Evolutionary conservation across 768 basidiomycete species (phyloP).

Genomic region (Trametes villosa): DNA sequence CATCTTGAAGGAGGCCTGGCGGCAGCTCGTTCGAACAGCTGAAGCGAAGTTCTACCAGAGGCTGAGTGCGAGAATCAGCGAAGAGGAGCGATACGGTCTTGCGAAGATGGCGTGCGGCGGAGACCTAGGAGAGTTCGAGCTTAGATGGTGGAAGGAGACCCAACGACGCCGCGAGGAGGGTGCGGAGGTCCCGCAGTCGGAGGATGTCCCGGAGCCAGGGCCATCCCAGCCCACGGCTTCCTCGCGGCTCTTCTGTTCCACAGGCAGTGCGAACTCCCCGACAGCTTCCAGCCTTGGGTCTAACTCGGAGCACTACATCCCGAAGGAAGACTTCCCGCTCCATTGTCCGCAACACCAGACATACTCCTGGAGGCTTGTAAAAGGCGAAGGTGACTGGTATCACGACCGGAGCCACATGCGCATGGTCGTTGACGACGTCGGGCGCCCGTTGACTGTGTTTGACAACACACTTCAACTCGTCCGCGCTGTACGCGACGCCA

Average conservation of each 20-base stretch:
- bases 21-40: constrained; percentile 6
- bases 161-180: neutral
- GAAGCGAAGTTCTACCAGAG: constrained; percentile 11
- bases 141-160: constrained; percentile 3
- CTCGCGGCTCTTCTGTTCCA: neutral
- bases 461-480: neutral
- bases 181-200: neutral
- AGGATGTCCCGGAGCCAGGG: neutral
- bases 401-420: constrained; percentile 19
- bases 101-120: constrained; percentile 10
- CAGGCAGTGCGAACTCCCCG: neutral
- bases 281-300: no score
- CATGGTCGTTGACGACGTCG: constrained; percentile 11
- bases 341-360: constrained; percentile 13
- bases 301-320: neutral
- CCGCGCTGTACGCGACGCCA: neutral
- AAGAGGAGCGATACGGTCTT: neutral
- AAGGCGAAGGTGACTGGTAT: neutral
- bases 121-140: constrained; percentile 2
- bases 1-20: constrained; percentile 23
- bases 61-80: neutral
- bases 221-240: neutral
- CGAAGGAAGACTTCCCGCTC: neutral
- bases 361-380: neutral
- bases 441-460: constrained; percentile 5